A percentile compares a stretch with the other conserved stretches of the same genome.
Evolutionary conservation across 441 rosid genomes (phyloP).

Genomic region (Manihot esculenta): DNA sequence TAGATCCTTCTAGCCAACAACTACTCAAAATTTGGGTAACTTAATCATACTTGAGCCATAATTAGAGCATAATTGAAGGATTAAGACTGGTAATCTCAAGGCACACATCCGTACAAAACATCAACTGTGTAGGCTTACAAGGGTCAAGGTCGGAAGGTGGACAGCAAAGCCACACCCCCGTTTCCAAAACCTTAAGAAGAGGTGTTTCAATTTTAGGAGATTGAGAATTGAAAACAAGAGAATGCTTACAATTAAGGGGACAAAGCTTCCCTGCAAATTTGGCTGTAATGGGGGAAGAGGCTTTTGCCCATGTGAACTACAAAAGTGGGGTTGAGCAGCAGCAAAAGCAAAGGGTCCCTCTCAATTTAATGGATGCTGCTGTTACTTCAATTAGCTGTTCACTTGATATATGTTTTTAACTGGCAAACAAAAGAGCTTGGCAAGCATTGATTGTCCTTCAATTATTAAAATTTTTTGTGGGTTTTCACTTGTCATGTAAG

Average conservation of each 20-base stretch:
- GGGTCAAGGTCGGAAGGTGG: not conserved
- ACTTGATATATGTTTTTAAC: not conserved
- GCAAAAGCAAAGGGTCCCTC: not conserved
- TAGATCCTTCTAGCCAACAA: not conserved
- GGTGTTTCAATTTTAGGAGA: not conserved
- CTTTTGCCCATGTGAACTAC: not conserved
- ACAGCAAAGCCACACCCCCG: not conserved
- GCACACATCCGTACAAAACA: not conserved
- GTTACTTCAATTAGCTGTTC: not conserved
- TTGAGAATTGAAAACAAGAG: not conserved
- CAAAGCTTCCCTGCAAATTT: not conserved
- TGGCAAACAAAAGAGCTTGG: not conserved
- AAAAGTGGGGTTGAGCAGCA: not conserved
- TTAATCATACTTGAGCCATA: too few species aligned
- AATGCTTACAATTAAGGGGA: not conserved
- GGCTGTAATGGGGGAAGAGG: not conserved
- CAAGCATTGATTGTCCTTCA: not conserved
- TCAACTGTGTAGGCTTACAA: not conserved
- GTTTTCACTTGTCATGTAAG: not conserved
- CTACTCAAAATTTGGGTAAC: too few species aligned
- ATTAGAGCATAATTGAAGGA: too few species aligned
- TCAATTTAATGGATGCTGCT: conserved; percentile 3
- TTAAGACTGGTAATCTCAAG: not conserved
- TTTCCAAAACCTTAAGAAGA: not conserved
- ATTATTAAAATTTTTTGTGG: not conserved